Evolutionary conservation across 768 basidiomycete genomes (phyloP).

Genomic region (Cyathus striatus): DNA sequence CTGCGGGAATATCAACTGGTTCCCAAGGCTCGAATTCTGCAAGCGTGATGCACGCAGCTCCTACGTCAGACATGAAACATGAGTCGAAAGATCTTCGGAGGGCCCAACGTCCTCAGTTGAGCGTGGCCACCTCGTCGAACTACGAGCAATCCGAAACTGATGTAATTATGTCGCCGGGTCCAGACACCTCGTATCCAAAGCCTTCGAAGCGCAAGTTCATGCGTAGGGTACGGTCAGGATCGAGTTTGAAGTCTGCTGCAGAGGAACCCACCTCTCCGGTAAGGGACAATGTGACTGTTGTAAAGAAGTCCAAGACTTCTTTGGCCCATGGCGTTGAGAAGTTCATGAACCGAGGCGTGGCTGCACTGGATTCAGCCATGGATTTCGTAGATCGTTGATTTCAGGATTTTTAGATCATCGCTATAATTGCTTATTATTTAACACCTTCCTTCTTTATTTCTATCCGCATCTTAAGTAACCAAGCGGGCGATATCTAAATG

Average conservation of each 20-base stretch:
- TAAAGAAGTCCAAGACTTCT: not conserved
- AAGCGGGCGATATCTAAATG: too few species aligned
- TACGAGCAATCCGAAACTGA: not conserved
- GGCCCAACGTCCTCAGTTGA: not conserved
- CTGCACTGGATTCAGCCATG: not conserved
- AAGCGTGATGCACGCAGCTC: too few species aligned
- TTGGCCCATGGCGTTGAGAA: not conserved
- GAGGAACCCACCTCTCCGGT: not conserved
- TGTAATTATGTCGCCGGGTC: not conserved
- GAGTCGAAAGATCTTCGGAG: not conserved
- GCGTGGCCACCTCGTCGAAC: not conserved
- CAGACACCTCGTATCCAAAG: not conserved
- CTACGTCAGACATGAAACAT: too few species aligned
- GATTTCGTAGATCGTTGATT: constrained; percentile 1
- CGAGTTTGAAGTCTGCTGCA: constrained; percentile 1
- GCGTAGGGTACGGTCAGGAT: constrained; percentile 1
- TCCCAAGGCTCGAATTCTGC: not conserved
- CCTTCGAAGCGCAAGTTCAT: not conserved
- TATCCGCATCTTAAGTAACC: too few species aligned
- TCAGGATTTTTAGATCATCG: too few species aligned
- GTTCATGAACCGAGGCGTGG: not conserved
- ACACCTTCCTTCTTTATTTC: too few species aligned
- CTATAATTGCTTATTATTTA: too few species aligned
- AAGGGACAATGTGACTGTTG: not conserved
- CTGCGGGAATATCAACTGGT: not conserved